These are phyloP conservation scores for Pisolithus sp. DNA, from an alignment of 768 basidiomycete genomes.

Conservation along the genomic window DNA sequence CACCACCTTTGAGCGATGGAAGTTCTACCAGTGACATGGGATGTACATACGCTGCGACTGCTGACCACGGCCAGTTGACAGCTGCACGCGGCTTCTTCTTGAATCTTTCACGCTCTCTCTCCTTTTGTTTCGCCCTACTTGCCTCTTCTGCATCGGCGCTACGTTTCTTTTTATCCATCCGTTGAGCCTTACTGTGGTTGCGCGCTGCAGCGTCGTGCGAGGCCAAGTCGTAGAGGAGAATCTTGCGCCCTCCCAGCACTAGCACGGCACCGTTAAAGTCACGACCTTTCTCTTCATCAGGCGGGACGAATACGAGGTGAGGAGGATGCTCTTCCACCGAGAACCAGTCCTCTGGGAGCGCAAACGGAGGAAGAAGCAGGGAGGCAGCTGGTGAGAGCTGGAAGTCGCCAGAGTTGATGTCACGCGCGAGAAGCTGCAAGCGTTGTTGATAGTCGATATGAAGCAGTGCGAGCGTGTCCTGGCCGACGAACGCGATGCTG, in stretches of 20 bases:
- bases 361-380: slow-evolving; percentile 44
- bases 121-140: slow-evolving; percentile 47
- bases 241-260: slow-evolving; percentile 60
- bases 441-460: slow-evolving; percentile 56
- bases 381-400: slow-evolving; percentile 45
- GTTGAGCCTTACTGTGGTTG: slow-evolving; percentile 48
- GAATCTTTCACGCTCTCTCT: slow-evolving; percentile 47
- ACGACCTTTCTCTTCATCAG: slow-evolving; percentile 15
- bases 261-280: slow-evolving; percentile 61
- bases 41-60: slow-evolving; percentile 52
- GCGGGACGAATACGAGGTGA: slow-evolving; percentile 33
- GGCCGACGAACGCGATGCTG: slow-evolving; percentile 55
- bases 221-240: slow-evolving; percentile 56
- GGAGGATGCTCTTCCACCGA: slow-evolving; percentile 33
- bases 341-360: slow-evolving; percentile 45
- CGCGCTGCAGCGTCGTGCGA: slow-evolving; percentile 42
- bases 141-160: slow-evolving; percentile 37
- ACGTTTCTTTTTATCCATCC: slow-evolving; percentile 46
- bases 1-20: slow-evolving; percentile 1
- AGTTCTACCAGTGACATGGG: slow-evolving; percentile 16
- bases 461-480: slow-evolving; percentile 57
- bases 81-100: slow-evolving; percentile 48
- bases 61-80: slow-evolving; percentile 73
- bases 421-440: slow-evolving; percentile 58
- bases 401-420: slow-evolving; percentile 40